Conservation (phyloP, 345 rosid species). For the Syzygium aqueum region DNA sequence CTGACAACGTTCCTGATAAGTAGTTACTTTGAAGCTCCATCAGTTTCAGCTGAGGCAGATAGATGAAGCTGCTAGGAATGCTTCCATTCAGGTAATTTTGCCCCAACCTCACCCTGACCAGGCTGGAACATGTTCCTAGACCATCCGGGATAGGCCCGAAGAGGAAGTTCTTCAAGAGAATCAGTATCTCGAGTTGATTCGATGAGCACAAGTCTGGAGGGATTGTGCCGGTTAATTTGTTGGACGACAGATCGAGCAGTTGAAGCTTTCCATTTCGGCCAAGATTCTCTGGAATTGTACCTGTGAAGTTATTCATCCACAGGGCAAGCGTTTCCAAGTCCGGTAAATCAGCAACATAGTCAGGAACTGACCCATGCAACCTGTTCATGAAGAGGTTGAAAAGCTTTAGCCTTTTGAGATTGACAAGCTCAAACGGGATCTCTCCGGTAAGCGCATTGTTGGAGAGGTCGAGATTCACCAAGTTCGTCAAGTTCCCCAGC, state of each 20-base stretch:
- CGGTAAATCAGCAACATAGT: slow-evolving; percentile 45
- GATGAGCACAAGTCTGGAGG: slow-evolving; percentile 49
- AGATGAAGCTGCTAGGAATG: slow-evolving; percentile 63
- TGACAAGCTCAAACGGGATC: slow-evolving; percentile 59
- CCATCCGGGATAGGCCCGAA: slow-evolving; percentile 74
- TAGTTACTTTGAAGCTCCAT: slow-evolving; percentile 78
- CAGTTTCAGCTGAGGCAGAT: slow-evolving; percentile 52
- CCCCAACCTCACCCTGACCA: slow-evolving; percentile 61
- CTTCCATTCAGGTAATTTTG: slow-evolving; percentile 71
- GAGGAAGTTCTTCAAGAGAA: slow-evolving; percentile 75
- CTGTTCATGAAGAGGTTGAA: slow-evolving; percentile 71
- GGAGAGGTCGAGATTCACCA: slow-evolving; percentile 72
- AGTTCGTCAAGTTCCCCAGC: slow-evolving; percentile 62
- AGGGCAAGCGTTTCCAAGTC: slow-evolving; percentile 48
- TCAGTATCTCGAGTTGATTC: slow-evolving; percentile 45
- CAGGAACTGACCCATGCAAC: slow-evolving; percentile 77
- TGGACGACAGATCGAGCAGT: slow-evolving; percentile 70
- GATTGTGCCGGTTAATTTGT: slow-evolving; percentile 76
- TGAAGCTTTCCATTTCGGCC: slow-evolving; percentile 62
- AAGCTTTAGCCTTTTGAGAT: slow-evolving; percentile 50
- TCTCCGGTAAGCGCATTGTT: slow-evolving; percentile 64
- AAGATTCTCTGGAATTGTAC: slow-evolving; percentile 58
- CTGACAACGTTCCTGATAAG: slow-evolving; percentile 42
- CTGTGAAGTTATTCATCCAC: slow-evolving; percentile 92
- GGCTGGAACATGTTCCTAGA: slow-evolving; percentile 56